Conservation (phyloP, 2,329 filamentous ascomycete species). For the Blastomyces percursus region DNA sequence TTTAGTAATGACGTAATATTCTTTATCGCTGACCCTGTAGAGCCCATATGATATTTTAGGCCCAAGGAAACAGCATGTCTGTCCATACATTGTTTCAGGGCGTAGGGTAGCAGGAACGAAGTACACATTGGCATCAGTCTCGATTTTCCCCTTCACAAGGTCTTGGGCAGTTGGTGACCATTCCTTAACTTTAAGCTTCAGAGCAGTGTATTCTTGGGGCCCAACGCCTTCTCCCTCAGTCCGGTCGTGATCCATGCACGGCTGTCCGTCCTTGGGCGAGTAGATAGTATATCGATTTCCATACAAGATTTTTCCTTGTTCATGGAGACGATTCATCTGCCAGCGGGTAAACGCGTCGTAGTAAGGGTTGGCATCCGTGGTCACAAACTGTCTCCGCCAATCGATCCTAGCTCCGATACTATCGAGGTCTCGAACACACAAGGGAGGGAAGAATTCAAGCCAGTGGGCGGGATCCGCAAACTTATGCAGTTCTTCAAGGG, state of each 20-base stretch:
- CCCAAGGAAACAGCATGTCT: conserved; percentile 90
- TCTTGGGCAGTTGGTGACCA: conserved; percentile 70
- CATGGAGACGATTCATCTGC: conserved; percentile 91
- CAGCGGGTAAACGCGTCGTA: conserved; percentile 92
- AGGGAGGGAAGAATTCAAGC: conserved; percentile 83
- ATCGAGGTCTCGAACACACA: conserved; percentile 64
- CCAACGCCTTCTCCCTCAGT: conserved; percentile 69
- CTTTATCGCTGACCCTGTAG: conserved; percentile 64
- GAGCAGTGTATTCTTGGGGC: conserved; percentile 81
- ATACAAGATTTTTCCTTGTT: conserved; percentile 85
- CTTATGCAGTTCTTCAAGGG: conserved; percentile 76
- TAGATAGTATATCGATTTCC: conserved; percentile 91
- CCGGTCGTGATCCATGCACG: conserved; percentile 80
- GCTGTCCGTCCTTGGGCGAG: conserved; percentile 76
- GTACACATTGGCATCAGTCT: conserved; percentile 67
- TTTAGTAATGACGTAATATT: conserved; percentile 76
- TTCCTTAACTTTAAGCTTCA: conserved; percentile 84
- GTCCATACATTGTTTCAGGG: conserved; percentile 98
- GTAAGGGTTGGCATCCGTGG: conserved; percentile 92
- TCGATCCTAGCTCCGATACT: conserved; percentile 80
- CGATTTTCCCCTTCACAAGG: conserved; percentile 64
- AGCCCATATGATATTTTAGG: conserved; percentile 83
- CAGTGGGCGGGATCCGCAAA: conserved; percentile 89
- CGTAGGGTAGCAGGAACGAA: conserved; percentile 85
- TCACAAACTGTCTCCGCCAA: conserved; percentile 86